Evolutionary conservation across 164 flowering plant species (phyloP).

Genomic region (Aristolochia fimbriata): DNA sequence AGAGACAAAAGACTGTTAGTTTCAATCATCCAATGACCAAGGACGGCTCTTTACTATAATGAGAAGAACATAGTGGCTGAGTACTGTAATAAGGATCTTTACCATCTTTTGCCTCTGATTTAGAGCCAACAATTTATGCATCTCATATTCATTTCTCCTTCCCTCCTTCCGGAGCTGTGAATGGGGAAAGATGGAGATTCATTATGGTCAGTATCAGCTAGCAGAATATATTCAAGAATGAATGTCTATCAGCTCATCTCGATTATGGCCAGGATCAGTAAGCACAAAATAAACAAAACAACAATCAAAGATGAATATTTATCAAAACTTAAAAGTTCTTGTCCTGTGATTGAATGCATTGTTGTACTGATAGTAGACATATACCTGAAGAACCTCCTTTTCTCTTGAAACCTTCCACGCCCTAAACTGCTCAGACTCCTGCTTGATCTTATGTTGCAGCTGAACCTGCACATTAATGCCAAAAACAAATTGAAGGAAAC

Average conservation of each 20-base stretch:
- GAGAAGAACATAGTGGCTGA: not conserved
- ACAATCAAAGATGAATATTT: no score
- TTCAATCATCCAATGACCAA: not conserved
- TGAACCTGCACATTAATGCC: constrained; percentile 50
- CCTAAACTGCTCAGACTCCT: constrained; percentile 95
- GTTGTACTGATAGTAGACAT: no score
- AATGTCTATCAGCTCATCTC: not conserved
- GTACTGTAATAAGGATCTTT: constrained; percentile 1
- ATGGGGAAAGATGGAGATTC: constrained; percentile 5
- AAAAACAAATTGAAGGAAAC: not conserved
- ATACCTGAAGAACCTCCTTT: constrained; percentile 97
- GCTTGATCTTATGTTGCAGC: constrained; percentile 94
- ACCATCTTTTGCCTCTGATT: constrained; percentile 98
- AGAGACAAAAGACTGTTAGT: not conserved
- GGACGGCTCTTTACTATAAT: no score
- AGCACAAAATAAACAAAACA: not conserved
- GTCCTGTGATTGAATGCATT: no score
- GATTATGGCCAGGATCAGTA: not conserved
- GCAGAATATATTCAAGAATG: not conserved
- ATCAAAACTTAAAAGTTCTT: no score
- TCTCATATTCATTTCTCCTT: constrained; percentile 93
- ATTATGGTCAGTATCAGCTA: not conserved
- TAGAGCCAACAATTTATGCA: constrained; percentile 91
- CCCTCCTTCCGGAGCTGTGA: constrained; percentile 94
- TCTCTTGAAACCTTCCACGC: constrained; percentile 90